These are phyloP conservation scores for Ophiocordyceps polyrhachis-furcata DNA, from an alignment of 2,329 filamentous ascomycete genomes.

Conservation along the genomic window DNA sequence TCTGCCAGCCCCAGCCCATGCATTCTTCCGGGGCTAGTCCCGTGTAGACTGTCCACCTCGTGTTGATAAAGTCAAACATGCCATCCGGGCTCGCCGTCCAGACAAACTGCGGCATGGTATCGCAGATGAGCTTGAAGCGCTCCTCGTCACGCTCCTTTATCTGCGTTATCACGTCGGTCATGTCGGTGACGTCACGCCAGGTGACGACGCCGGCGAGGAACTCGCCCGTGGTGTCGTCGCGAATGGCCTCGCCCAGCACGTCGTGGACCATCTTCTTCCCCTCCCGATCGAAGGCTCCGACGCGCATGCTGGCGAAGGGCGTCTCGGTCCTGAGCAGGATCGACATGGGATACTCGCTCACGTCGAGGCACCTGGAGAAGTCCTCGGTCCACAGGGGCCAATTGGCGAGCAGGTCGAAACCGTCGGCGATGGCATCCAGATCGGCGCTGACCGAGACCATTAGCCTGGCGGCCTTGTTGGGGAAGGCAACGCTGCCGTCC, in stretches of 20 bases:
- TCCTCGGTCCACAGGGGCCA: conserved; percentile 48
- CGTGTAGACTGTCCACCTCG: conserved; percentile 65
- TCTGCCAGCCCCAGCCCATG: conserved; percentile 41
- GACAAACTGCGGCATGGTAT: conserved; percentile 52
- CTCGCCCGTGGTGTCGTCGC: conserved; percentile 47
- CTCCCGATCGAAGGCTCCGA: conserved; percentile 42
- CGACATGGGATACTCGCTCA: conserved; percentile 48
- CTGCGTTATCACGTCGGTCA: conserved; percentile 48
- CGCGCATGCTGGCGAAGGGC: conserved; percentile 36
- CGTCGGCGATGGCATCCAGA: conserved; percentile 21
- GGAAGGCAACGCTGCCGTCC: conserved; percentile 54
- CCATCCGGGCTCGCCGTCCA: conserved; percentile 57
- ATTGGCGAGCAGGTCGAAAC: conserved; percentile 35
- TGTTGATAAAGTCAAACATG: conserved; percentile 53
- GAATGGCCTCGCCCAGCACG: conserved; percentile 45
- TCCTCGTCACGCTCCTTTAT: conserved; percentile 55
- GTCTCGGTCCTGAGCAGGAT: conserved; percentile 41
- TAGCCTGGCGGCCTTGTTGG: conserved; percentile 45
- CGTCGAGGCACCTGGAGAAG: conserved; percentile 37
- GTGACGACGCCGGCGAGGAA: conserved; percentile 57
- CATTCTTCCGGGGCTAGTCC: conserved; percentile 45
- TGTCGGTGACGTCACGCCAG: conserved; percentile 53
- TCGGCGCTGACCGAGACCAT: conserved; percentile 27
- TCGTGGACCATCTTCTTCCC: conserved; percentile 41
- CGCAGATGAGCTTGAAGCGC: conserved; percentile 58